Evolutionary conservation across 768 basidiomycete species (phyloP), one percentile per base, ranked within the genome.

Genomic region (Royoungia palumana): DNA sequence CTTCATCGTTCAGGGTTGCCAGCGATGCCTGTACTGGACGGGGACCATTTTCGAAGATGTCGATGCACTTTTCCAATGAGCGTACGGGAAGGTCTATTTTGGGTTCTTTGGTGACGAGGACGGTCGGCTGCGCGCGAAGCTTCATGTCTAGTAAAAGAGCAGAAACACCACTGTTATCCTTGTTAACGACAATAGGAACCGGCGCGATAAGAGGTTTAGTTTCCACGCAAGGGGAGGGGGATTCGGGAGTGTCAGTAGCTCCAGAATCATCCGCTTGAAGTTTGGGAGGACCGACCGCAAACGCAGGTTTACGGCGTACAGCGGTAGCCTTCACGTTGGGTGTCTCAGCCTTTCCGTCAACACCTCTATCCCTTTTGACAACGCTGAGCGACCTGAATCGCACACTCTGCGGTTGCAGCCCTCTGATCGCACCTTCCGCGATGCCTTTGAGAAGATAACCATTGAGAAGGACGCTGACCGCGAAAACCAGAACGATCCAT

Each of bases 401-500:
- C 24, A 67, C 67, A 24, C 40, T 55, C 19, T 60, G 64, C 8
- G 64, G 64, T n/a, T 67, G 67, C 2, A 66, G 24, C 11, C 61
- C 55, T 51, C 69, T 51, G 49, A 67, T 67, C 13, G 67, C 66
- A 25, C 80, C 84, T 11, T 81, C 81, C 0, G 83, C 85, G 36
- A 89, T 86, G 5, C 87, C 88, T 68, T 92, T 94, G 50, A 99
- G 78, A 14, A 97, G 76, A 63, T 91, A 97, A 4, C 94, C 94
- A 54, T 99, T 99, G 49, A 99, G 75, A 47, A 85, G 80, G 49
- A 97, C 87, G 50, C 86, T 89, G 51, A 95, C 78, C 3, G 83
- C 87, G 20, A 99, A 80, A 14, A 89, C 76, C 47, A 90, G 77
- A 41, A 97, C 89, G 63, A 98, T 94, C 88, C 91, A 94, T 72